These are phyloP conservation scores for Aspergillus alliaceus DNA, from an alignment of 2,329 filamentous ascomycete species.

Conservation along the genomic window DNA sequence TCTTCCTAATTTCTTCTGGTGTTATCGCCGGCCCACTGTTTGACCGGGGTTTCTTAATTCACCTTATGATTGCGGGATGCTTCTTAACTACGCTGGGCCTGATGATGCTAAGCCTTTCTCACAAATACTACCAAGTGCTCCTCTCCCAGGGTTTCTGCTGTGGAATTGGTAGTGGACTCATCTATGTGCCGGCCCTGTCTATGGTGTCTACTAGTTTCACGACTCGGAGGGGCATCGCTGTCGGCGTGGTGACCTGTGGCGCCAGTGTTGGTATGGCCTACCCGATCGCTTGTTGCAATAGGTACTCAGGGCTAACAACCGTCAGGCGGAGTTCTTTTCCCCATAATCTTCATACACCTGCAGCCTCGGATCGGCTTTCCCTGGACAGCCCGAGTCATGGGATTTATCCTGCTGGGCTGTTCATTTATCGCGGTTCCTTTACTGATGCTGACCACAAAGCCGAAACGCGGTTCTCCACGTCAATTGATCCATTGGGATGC, in stretches of 20 bases:
- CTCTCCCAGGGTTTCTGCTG: slow-evolving; percentile 47
- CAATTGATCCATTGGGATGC: slow-evolving; percentile 8
- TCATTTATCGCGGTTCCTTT: slow-evolving; percentile 6
- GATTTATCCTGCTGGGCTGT: slow-evolving; percentile 8
- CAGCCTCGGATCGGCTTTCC: slow-evolving; percentile 6
- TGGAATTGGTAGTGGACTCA: slow-evolving; percentile 54
- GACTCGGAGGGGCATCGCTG: slow-evolving; percentile 51
- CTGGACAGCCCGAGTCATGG: slow-evolving; percentile 6
- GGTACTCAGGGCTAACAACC: background rate
- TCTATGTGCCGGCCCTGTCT: slow-evolving; percentile 60
- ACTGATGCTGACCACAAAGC: slow-evolving; percentile 2
- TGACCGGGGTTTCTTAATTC: slow-evolving; percentile 43
- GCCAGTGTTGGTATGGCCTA: slow-evolving; percentile 10
- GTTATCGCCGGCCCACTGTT: slow-evolving; percentile 46
- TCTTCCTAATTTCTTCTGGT: slow-evolving; percentile 46
- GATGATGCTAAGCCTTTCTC: slow-evolving; percentile 46
- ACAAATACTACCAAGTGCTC: slow-evolving; percentile 46
- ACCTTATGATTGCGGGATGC: slow-evolving; percentile 39
- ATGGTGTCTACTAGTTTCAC: slow-evolving; percentile 62
- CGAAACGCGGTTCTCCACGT: background rate
- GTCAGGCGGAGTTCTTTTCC: slow-evolving; percentile 7
- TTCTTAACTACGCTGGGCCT: slow-evolving; percentile 43
- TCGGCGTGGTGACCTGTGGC: slow-evolving; percentile 56
- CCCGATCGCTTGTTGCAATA: background rate
- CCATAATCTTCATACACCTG: slow-evolving; percentile 11